Evolutionary conservation across 441 rosid genomes (phyloP), one percentile per base, ranked within the genome.

Genomic region (Arabidopsis hybrid): DNA sequence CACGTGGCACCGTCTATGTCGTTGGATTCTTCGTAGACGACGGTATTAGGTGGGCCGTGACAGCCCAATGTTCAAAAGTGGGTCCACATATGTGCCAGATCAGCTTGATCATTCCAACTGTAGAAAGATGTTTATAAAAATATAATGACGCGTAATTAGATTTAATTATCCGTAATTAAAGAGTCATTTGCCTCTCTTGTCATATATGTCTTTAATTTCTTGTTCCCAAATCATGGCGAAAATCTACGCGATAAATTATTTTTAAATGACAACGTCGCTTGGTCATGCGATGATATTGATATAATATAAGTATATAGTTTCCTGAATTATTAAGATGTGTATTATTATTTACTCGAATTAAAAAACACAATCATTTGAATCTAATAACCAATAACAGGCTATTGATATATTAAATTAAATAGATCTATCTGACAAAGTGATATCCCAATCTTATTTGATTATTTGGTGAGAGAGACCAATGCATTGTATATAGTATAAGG

Each of bases 1-100:
- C 56, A 70, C 79, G 79, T 70, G 79, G 71, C 71, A 64, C 75
- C 72, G 57, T 18, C 40, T 49, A 10, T 18, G 38, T 65, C 80
- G 72, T 71, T 76, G 80, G 76, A 76, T 76, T 76, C 56, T 70
- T 70, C 75, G 67, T 58, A 76, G 35, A 65, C 67, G 76, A 76
- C 80, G 72, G 12, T 58, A 21, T 65, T 71, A 64, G 72, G 55
- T 76, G 67, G 80, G 76, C 80, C 75, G 75, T 70, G 72, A 70
- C 76, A 76, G 57, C 63, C 80, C 62, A 57, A 43, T 65, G 14
- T 31, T 16, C 7, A 4, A 63, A 36, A 6, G 4, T 40, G 45
- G 60, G 65, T 57, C 77, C 72, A 36, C 0, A 3, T 16, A 64
- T 5, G 6, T 65, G 72, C 80, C 80, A 76, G 67, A 57, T 76